Evolutionary conservation across 371 early-diverging fungal species (phyloP).

Genomic region (Actinomortierella wolfii): DNA sequence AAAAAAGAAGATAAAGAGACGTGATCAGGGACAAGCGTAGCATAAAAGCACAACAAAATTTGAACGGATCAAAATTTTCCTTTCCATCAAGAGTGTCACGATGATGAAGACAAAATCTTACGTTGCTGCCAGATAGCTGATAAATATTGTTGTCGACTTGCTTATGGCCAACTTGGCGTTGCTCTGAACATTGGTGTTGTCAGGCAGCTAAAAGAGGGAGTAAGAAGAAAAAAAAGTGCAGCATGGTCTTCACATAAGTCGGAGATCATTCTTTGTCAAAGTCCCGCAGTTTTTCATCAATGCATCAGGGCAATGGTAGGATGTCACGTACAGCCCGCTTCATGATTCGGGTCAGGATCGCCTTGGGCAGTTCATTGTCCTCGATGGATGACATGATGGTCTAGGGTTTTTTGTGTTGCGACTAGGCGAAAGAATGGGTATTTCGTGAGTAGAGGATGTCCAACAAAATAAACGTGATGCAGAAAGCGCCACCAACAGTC

Average conservation of each 20-base stretch:
- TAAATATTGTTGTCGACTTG: constrained; percentile 66
- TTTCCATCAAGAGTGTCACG: too few species aligned
- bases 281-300: constrained; percentile 1
- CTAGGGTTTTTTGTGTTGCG: background rate
- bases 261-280: background rate
- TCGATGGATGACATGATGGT: constrained; percentile 52
- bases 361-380: constrained; percentile 63
- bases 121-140: constrained; percentile 57
- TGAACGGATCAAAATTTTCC: too few species aligned
- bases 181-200: constrained; percentile 62
- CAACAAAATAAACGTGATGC: too few species aligned
- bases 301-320: background rate
- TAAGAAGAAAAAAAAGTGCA: background rate
- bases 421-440: too few species aligned
- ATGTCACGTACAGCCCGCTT: constrained; percentile 55
- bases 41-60: too few species aligned
- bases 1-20: background rate
- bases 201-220: constrained; percentile 53
- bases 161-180: constrained; percentile 65
- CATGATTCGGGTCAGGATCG: constrained; percentile 62
- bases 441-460: too few species aligned
- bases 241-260: background rate
- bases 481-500: too few species aligned
- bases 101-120: background rate
- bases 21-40: too few species aligned